A percentile compares a stretch with the other conserved stretches of the same genome.
Evolutionary conservation across 768 basidiomycete species (phyloP).

Genomic region (Arthromyces matolae): DNA sequence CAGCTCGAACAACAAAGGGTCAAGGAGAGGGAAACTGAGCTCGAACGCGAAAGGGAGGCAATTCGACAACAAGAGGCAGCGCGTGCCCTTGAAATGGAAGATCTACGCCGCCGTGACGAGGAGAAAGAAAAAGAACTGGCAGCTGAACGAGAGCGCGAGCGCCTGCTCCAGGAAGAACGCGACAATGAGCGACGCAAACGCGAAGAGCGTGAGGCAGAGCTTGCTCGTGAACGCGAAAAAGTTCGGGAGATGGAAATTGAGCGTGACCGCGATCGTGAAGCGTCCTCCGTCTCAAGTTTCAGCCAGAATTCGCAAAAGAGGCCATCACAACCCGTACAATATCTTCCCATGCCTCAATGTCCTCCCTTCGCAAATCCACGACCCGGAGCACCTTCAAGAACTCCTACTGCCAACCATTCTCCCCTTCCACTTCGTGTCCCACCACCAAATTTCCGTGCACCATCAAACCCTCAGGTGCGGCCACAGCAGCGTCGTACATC

Average conservation of each 20-base stretch:
- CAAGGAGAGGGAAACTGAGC: constrained; percentile 3
- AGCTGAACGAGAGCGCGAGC: constrained; percentile 18
- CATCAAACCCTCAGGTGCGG: neutral
- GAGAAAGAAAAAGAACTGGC: constrained; percentile 11
- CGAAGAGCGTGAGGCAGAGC: constrained; percentile 10
- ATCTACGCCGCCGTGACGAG: constrained; percentile 1
- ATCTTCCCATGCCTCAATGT: constrained; percentile 17
- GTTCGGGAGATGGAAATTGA: constrained; percentile 14
- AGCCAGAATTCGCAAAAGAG: constrained; percentile 7
- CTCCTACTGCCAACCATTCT: neutral
- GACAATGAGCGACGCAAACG: constrained; percentile 9
- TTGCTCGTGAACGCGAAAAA: constrained; percentile 6
- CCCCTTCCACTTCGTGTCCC: constrained; percentile 8
- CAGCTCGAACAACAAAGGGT: constrained; percentile 13
- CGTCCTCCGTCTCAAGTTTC: constrained; percentile 3
- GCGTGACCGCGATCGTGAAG: constrained; percentile 8
- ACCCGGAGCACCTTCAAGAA: neutral
- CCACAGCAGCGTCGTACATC: constrained; percentile 7
- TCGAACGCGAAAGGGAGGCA: constrained; percentile 17
- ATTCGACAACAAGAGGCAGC: constrained; percentile 13
- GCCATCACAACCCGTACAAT: constrained; percentile 7
- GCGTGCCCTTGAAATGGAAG: constrained; percentile 4
- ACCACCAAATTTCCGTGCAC: constrained; percentile 2
- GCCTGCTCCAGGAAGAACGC: constrained; percentile 4
- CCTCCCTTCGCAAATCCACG: neutral